phyloP scores from a whole-genome alignment of 495 filamentous ascomycete genomes.

The Xylaria bambusicola region DNA sequence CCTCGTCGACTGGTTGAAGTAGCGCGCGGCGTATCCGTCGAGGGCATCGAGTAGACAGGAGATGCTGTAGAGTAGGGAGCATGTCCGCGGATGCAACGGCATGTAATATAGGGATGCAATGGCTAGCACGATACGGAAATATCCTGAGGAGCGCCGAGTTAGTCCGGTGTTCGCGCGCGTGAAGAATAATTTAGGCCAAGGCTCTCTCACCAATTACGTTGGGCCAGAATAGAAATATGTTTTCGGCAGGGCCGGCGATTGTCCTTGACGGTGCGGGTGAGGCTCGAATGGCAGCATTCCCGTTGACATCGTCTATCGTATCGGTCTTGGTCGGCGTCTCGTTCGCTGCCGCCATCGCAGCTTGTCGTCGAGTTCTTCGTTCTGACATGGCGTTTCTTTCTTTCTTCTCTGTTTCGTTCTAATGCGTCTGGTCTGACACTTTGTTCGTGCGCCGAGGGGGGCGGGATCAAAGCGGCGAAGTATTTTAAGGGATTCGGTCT shows the following conservation, averaged over 20 bases:
- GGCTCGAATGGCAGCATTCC: constrained; percentile 32
- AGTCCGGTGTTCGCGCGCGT: neutral
- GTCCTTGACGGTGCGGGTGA: constrained; percentile 18
- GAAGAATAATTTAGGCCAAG: constrained; percentile 21
- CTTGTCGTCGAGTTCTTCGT: constrained; percentile 36
- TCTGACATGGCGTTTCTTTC: constrained; percentile 31
- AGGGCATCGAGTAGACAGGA: constrained; percentile 93
- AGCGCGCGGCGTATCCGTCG: constrained; percentile 86
- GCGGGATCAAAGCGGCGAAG: neutral
- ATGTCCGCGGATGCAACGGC: constrained; percentile 94
- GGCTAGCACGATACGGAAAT: constrained; percentile 83
- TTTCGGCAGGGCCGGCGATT: constrained; percentile 58
- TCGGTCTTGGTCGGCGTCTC: constrained; percentile 22
- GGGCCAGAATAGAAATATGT: constrained; percentile 93
- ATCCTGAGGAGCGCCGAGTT: constrained; percentile 57
- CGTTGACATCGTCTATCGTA: constrained; percentile 20
- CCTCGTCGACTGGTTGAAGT: constrained; percentile 84
- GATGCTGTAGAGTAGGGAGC: constrained; percentile 84
- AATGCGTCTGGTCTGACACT: neutral
- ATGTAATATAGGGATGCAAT: constrained; percentile 96
- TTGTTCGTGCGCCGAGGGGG: neutral
- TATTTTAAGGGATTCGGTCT: neutral
- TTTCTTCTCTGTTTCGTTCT: constrained; percentile 8
- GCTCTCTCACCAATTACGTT: constrained; percentile 97
- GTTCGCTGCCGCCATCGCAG: constrained; percentile 31